Base-by-base conservation (phyloP, 495 filamentous ascomycete genomes). In the Penicillium crystallinum region DNA sequence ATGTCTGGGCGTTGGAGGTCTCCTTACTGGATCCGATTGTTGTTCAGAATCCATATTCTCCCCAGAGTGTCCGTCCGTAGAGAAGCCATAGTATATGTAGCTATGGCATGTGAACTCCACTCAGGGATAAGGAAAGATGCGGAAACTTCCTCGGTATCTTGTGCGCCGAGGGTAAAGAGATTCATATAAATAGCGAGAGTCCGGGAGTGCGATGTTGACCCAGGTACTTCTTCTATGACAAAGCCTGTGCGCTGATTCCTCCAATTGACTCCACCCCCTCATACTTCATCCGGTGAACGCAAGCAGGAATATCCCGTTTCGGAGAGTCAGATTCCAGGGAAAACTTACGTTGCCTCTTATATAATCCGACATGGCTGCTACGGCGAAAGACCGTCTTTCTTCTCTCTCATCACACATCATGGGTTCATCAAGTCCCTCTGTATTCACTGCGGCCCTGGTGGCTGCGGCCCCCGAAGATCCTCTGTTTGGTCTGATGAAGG, bases 381-480 rank as follows among this genome's bases (percentile, higher is more conserved):
- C 65, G 29, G 66, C 70, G 17, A 55, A 52, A 45, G 55, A 64
- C 38, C 73, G 74, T 65, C 69, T 77, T 38, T 64, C 68, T 6
- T 67, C 69, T 22, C 53, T 77, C 53, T 67, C 69, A 15, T 58
- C 66, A 34, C 74, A 77, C 63, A 75, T 75, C 69, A 77, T 76
- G 73, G 69, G 59, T 50, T 65, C 71, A 53, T 58, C 63, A 29
- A 59, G 47, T 30, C 63, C 80, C 47, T 86, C 90, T 52, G 82
- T 81, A 46, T 97, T 97, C 72, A 79, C 84, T 34, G 73, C 87
- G 48, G 83, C 89, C 64, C 78, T 77, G 51, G 90, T 99, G 19
- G 87, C 92, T 59, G 83, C 91, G 61, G 93, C 95, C 40, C 91
- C 95, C 34, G 90, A 96, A 66, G 93, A 99, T 72, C 87, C 95